A percentile compares a stretch with the other conserved stretches of the same genome.
Evolutionary conservation across 257 asterid genomes (phyloP).

Genomic region (Solanum appendiculatum): DNA sequence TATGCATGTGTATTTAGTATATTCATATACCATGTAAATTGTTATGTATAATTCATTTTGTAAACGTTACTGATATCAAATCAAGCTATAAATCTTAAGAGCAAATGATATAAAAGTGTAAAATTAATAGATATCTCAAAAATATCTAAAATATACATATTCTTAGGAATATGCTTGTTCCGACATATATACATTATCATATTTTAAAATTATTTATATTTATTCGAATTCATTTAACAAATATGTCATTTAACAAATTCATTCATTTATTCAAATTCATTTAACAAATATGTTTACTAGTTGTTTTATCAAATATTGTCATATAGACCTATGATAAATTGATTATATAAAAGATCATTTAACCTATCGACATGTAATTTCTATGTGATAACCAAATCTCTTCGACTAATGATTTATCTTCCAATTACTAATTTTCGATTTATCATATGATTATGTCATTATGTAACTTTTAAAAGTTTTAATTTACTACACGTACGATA

Average conservation of each 20-base stretch:
- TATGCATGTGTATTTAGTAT: background rate
- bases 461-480: too few species aligned
- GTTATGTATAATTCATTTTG: background rate
- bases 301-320: background rate
- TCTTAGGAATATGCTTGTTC: background rate
- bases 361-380: background rate
- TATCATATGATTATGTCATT: too few species aligned
- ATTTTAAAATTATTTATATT: too few species aligned
- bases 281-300: too few species aligned
- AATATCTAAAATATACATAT: background rate
- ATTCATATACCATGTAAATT: background rate
- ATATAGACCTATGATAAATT: too few species aligned
- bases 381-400: background rate
- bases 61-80: background rate
- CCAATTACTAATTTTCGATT: background rate
- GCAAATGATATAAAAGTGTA: background rate
- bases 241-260: too few species aligned
- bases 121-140: background rate
- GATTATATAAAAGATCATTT: background rate
- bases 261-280: too few species aligned
- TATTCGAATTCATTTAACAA: too few species aligned
- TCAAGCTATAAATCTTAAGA: background rate
- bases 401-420: background rate
- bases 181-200: background rate
- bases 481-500: too few species aligned